Conservation (phyloP, 305 asterid species). For the Fraxinus sp. region DNA sequence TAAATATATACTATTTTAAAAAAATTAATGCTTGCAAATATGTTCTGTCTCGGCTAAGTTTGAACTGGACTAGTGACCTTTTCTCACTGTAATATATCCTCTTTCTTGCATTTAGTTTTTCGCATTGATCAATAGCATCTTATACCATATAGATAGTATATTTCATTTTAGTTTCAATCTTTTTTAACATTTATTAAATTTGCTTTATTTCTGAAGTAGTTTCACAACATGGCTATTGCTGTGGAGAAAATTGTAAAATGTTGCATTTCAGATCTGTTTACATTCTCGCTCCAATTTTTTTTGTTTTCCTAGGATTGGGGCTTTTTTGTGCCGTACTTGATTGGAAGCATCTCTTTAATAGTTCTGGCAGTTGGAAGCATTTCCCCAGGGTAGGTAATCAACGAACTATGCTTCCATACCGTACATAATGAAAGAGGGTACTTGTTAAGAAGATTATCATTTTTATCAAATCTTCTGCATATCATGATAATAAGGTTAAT, state of each 20-base stretch:
- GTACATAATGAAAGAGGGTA: background rate
- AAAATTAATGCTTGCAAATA: background rate
- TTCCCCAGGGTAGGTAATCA: constrained; percentile 73
- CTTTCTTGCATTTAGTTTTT: background rate
- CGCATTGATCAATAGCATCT: background rate
- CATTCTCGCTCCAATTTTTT: constrained; percentile 25
- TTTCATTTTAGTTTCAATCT: background rate
- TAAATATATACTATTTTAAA: background rate
- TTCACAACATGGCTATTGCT: background rate
- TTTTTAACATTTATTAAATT: background rate
- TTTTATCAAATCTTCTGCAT: background rate
- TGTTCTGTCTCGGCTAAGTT: background rate
- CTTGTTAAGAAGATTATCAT: background rate
- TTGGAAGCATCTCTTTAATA: constrained; percentile 84
- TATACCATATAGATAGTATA: background rate
- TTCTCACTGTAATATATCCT: background rate
- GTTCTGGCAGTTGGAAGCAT: constrained; percentile 88
- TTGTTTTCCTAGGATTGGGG: constrained; percentile 82
- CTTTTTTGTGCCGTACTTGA: constrained; percentile 85
- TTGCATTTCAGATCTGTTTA: background rate
- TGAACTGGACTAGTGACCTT: background rate
- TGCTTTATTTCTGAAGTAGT: background rate
- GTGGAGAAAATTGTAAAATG: background rate
- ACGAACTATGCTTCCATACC: background rate
- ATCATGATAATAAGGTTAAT: background rate